Conservation (phyloP, 345 rosid species). For the Ricinus communis region DNA sequence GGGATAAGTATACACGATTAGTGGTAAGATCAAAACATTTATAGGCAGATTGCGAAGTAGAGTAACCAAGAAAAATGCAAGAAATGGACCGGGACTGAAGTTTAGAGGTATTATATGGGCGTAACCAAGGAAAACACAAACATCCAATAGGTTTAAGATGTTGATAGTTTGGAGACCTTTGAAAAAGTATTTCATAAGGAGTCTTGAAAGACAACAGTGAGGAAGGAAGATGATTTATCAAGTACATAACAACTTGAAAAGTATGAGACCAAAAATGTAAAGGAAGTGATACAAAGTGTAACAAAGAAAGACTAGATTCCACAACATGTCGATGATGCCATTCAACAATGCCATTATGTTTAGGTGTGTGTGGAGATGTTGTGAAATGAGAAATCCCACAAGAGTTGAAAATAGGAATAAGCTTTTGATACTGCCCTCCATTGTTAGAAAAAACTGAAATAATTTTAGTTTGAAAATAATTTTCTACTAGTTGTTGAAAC, state of each 20-base stretch:
- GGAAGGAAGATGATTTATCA: too few relatives aligned
- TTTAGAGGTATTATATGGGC: too few relatives aligned
- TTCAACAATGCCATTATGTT: not conserved
- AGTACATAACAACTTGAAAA: too few relatives aligned
- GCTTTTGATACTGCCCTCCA: not conserved
- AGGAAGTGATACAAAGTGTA: too few relatives aligned
- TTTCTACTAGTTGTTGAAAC: not conserved
- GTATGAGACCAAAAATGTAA: too few relatives aligned
- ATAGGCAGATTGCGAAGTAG: not conserved
- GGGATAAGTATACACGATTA: not conserved
- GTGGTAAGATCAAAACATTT: constrained; percentile 6
- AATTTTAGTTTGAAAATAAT: not conserved
- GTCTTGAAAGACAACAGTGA: not conserved
- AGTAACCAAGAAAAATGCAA: constrained; percentile 7
- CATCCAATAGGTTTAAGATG: not conserved
- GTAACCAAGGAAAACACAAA: not conserved
- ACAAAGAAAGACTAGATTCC: too few relatives aligned
- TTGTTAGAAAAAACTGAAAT: not conserved
- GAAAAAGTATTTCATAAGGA: not conserved
- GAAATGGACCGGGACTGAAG: not conserved
- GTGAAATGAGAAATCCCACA: constrained; percentile 4
- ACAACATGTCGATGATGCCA: not conserved
- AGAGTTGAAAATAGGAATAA: not conserved
- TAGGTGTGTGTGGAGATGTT: too few relatives aligned
- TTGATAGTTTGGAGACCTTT: not conserved